A percentile compares a stretch with the other conserved stretches of the same genome.
phyloP scores from a whole-genome alignment of 768 basidiomycete genomes.

The Agaricus sinodeliciosus region DNA sequence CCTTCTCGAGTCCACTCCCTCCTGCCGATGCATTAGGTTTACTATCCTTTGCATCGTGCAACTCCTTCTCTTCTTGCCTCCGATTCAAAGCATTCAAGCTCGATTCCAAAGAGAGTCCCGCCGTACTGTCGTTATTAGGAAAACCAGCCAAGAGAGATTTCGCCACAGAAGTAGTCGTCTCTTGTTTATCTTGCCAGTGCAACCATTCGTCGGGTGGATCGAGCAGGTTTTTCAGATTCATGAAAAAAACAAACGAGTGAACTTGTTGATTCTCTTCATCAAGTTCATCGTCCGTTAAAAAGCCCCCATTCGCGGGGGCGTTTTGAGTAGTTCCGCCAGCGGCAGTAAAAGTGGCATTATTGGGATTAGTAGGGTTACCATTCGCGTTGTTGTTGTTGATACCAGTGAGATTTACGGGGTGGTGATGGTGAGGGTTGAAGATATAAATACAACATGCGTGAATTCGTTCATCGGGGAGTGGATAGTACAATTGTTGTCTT shows the following conservation, averaged over 20 bases:
- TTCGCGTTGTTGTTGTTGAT: background rate
- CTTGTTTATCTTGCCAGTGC: no score
- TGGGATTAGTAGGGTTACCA: background rate
- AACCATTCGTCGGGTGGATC: constrained; percentile 25
- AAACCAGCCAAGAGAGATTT: no score
- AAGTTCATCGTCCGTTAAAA: background rate
- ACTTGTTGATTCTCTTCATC: constrained; percentile 29
- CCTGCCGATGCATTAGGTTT: background rate
- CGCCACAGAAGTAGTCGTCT: background rate
- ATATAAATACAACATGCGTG: constrained; percentile 44
- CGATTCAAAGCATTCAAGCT: background rate
- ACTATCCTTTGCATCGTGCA: background rate
- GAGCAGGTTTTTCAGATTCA: constrained; percentile 36
- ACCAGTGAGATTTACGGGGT: background rate
- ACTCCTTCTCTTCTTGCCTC: constrained; percentile 2
- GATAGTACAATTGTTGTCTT: constrained; percentile 33
- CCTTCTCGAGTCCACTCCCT: background rate
- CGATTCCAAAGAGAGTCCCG: background rate
- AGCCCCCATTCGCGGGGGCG: background rate
- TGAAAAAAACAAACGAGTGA: constrained; percentile 44
- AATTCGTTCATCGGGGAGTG: constrained; percentile 40
- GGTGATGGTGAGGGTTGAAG: constrained; percentile 28
- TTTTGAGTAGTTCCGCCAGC: background rate
- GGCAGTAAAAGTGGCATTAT: background rate
- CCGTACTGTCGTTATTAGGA: no score